A percentile compares a stretch with the other conserved stretches of the same genome.
These are phyloP conservation scores for Macrolepiota albuminosa DNA, from an alignment of 768 basidiomycete genomes.

Conservation along the genomic window DNA sequence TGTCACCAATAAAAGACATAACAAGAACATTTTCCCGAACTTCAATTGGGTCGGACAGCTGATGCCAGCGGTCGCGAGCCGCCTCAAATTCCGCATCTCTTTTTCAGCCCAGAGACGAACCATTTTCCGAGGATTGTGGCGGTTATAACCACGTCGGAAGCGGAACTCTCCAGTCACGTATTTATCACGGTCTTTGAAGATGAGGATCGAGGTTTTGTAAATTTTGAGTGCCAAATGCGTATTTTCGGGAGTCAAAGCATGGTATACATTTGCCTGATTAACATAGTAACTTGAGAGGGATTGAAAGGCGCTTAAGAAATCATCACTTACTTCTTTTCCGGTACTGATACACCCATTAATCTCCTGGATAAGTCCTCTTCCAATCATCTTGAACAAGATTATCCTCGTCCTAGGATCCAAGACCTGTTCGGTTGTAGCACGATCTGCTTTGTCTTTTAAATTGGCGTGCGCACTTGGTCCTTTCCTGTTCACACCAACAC, in stretches of 20 bases:
- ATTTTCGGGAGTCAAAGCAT: constrained; percentile 57
- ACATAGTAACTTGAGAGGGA: not conserved
- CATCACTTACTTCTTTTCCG: constrained; percentile 81
- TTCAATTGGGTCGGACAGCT: constrained; percentile 84
- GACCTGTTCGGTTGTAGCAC: constrained; percentile 96
- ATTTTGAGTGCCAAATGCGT: constrained; percentile 90
- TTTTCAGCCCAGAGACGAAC: constrained; percentile 99
- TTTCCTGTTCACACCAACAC: constrained; percentile 85
- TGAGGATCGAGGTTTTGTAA: constrained; percentile 96
- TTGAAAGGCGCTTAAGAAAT: not conserved
- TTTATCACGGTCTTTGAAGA: constrained; percentile 96
- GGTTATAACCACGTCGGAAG: constrained; percentile 87
- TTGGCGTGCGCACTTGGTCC: constrained; percentile 86
- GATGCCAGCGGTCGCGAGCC: constrained; percentile 79
- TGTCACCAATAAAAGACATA: constrained; percentile 87
- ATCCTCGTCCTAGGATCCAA: constrained; percentile 93
- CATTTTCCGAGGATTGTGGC: constrained; percentile 96
- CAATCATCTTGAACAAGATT: constrained; percentile 95
- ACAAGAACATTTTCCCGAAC: constrained; percentile 96
- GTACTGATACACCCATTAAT: constrained; percentile 97
- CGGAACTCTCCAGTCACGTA: constrained; percentile 96
- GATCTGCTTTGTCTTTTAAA: constrained; percentile 92
- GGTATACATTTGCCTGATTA: constrained; percentile 91
- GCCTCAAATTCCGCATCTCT: constrained; percentile 93
- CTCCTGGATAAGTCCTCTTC: constrained; percentile 79